Percentiles rank a stretch among this genome's conserved stretches.
phyloP scores from a whole-genome alignment of 1,139 yeast species.

The Pichia terricola region DNA sequence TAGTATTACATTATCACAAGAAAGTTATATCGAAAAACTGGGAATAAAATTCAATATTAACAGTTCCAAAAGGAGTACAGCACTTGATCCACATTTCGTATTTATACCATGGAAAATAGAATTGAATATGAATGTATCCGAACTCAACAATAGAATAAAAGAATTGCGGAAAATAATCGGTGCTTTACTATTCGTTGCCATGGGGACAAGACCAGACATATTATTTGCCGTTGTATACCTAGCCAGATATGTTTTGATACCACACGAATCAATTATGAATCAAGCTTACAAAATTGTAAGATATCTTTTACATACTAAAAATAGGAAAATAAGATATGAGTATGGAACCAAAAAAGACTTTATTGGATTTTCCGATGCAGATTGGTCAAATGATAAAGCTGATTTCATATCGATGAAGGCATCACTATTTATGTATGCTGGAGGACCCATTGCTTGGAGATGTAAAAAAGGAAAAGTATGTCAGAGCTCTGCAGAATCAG shows the following conservation, averaged over 20 bases:
- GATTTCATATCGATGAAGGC: background rate
- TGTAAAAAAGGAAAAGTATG: no score
- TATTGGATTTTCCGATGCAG: background rate
- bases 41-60: background rate
- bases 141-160: background rate
- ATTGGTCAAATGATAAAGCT: background rate
- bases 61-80: background rate
- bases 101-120: background rate
- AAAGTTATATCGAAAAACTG: background rate
- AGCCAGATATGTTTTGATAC: background rate
- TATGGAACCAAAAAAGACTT: background rate
- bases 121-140: background rate
- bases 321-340: background rate
- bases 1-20: constrained; percentile 1
- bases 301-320: background rate
- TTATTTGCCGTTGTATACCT: background rate
- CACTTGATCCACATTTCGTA: background rate
- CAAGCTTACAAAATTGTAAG: background rate
- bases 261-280: background rate
- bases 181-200: background rate
- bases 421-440: background rate
- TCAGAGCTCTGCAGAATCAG: constrained; percentile 1
- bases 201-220: background rate
- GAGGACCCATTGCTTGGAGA: background rate
- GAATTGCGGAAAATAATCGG: background rate